Base-by-base conservation (phyloP, 176 grass and related monocot genomes). In the Triticum monococcum region DNA sequence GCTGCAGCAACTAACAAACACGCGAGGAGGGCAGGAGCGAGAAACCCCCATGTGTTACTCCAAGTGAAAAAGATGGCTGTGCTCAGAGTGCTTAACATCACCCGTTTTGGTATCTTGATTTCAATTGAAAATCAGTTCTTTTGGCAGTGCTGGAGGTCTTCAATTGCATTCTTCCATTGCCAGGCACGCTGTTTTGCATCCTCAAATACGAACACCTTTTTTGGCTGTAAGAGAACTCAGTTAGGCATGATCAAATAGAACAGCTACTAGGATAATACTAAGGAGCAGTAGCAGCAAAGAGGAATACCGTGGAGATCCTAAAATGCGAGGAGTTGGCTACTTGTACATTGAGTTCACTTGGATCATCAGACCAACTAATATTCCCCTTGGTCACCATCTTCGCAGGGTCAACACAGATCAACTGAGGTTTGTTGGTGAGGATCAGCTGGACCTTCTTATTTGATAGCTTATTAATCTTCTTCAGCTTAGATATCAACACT, bases 371-470 rank as follows among this genome's bases (percentile, higher is more conserved):
- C 97, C 94, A 97, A 85, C 88, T 68, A 82, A 94, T 94, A 54
- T 86, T 90, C 17, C 89, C 87, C 74, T 99, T 99, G 28, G 85
- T 86, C 78, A 86, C 86, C 94, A 99, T 95, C 80, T 93, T 99
- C 85, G 90, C 92, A 81, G 97, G 97, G 86, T 99, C 97, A 48
- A 99, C 80, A 70, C 82, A 96, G 26, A 97, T 92, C 83, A 99
- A 87, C 72, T 97, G 95, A 75, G 94, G 97, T 82, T 91, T 97
- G 77, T 99, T 86, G 18, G 94, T 99, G 78, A 99, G 94, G 83
- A 99, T 93, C 85, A 99, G 79, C 61, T 99, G 97, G 22, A 99
- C 87, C 87, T 96, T 99, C 86, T 96, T 99, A 87, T 94, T 99
- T 88, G 90, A 86, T 82, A 99, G 84, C 81, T 96, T 99, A 79